phyloP scores from a whole-genome alignment of 2,329 filamentous ascomycete species.

The Spiromastix sp. region DNA sequence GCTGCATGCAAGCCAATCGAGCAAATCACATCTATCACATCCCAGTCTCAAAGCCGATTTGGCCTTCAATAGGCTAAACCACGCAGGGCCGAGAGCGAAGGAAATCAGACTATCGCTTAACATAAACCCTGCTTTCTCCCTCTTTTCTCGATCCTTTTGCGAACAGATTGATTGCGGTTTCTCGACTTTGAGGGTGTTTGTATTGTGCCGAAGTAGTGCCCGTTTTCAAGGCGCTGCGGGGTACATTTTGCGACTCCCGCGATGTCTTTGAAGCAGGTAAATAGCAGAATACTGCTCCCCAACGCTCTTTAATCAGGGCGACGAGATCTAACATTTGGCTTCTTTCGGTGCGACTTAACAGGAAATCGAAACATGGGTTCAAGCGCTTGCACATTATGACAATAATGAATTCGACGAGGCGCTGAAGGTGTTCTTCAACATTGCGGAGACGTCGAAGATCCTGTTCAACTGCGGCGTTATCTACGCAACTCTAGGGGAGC shows the following conservation, averaged over 20 bases:
- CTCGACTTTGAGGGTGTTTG: neutral
- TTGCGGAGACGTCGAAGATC: constrained; percentile 94
- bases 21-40: constrained; percentile 9
- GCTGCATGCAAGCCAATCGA: constrained; percentile 4
- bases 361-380: constrained; percentile 99
- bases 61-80: neutral
- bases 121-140: neutral
- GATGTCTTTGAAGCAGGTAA: constrained; percentile 18
- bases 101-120: neutral
- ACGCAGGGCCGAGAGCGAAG: neutral
- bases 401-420: constrained; percentile 95
- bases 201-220: neutral
- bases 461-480: constrained; percentile 98
- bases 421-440: constrained; percentile 69
- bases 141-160: neutral
- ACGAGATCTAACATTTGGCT: constrained; percentile 1
- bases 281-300: neutral
- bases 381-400: constrained; percentile 83
- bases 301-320: neutral
- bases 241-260: constrained; percentile 2
- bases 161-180: neutral
- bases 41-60: constrained; percentile 1
- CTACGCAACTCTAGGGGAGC: constrained; percentile 89
- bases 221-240: too few species aligned
- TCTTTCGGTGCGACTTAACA: constrained; percentile 30